A percentile compares a stretch with the other conserved stretches of the same genome.
These are phyloP conservation scores for Secale cereale DNA, from an alignment of 176 grass and related monocot species.

Conservation along the genomic window DNA sequence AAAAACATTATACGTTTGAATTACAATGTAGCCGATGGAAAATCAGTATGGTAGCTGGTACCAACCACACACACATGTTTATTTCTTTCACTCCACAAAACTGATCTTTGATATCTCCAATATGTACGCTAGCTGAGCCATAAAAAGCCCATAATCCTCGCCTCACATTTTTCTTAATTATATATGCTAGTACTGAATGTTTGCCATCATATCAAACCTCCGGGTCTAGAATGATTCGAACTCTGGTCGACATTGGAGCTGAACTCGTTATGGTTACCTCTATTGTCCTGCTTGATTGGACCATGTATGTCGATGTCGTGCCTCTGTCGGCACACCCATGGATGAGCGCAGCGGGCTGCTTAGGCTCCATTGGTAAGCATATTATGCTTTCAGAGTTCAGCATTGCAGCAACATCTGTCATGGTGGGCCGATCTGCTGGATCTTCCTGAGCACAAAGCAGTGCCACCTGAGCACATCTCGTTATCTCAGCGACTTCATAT, in stretches of 20 bases:
- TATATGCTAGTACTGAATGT: background rate
- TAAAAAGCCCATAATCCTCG: background rate
- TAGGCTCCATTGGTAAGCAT: slow-evolving; percentile 17
- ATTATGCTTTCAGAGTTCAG: slow-evolving; percentile 31
- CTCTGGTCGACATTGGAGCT: slow-evolving; percentile 22
- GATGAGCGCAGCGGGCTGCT: slow-evolving; percentile 1
- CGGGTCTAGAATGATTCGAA: slow-evolving; percentile 33
- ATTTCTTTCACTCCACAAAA: background rate
- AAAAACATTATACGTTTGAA: background rate
- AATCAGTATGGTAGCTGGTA: background rate
- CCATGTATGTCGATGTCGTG: background rate
- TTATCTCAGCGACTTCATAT: slow-evolving; percentile 11
- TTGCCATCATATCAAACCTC: background rate
- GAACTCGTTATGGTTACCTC: slow-evolving; percentile 38
- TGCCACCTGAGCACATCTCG: slow-evolving; percentile 24
- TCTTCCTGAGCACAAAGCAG: slow-evolving; percentile 55
- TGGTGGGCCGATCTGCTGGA: slow-evolving; percentile 34
- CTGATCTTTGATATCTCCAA: background rate
- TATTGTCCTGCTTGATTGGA: slow-evolving; percentile 34
- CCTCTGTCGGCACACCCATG: background rate
- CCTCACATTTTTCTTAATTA: background rate
- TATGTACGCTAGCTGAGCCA: background rate
- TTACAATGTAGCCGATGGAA: background rate
- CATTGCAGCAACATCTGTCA: slow-evolving; percentile 29
- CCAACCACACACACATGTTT: background rate